Evolutionary conservation across 169 alveolate species (phyloP).

Genomic region (Toxoplasma gondii): DNA sequence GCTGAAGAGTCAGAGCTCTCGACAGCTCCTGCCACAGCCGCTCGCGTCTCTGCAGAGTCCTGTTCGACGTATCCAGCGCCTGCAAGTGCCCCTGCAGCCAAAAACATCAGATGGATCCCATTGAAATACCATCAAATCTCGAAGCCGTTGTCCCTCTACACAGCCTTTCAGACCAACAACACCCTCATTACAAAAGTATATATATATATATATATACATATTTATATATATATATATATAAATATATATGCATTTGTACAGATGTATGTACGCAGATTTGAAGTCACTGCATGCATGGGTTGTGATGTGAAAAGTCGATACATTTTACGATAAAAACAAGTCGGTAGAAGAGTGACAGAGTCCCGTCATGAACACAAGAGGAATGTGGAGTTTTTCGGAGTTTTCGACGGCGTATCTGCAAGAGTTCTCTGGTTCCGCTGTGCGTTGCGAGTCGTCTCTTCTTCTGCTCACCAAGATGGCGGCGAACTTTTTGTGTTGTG

Average conservation of each 20-base stretch:
- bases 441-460: background rate
- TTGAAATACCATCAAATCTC: background rate
- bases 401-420: too few species aligned
- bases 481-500: background rate
- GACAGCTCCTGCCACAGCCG: background rate
- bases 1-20: background rate
- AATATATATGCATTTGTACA: background rate
- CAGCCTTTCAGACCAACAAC: too few species aligned
- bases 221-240: background rate
- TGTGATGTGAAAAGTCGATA: too few species aligned
- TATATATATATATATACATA: background rate
- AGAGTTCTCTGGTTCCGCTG: too few species aligned
- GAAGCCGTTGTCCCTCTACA: too few species aligned
- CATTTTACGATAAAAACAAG: too few species aligned
- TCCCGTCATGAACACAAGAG: too few species aligned
- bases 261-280: background rate
- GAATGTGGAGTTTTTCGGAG: too few species aligned
- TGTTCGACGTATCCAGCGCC: background rate
- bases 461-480: background rate
- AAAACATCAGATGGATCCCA: background rate
- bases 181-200: background rate
- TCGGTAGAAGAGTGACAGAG: too few species aligned
- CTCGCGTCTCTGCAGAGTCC: slow-evolving; percentile 7
- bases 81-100: background rate
- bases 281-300: too few species aligned